Percentiles rank a stretch among this genome's conserved stretches.
Evolutionary conservation across 2,329 filamentous ascomycete genomes (phyloP).

Genomic region (Rhynchosporium agropyri): DNA sequence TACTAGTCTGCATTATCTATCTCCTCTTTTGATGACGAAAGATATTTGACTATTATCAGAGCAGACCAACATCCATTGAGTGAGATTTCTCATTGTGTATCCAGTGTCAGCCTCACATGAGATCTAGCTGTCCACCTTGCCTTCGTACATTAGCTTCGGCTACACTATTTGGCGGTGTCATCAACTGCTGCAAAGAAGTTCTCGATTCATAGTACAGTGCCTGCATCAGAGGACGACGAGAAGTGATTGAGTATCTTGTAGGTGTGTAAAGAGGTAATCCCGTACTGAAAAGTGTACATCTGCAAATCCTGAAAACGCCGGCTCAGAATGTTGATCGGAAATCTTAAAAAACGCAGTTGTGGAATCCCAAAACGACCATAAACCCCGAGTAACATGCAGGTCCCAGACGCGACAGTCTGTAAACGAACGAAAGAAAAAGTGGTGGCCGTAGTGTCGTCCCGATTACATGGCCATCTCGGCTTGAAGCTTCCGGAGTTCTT

Average conservation of each 20-base stretch:
- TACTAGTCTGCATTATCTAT: too few relatives aligned
- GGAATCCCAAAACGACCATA: conserved; percentile 31
- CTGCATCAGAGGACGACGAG: background rate
- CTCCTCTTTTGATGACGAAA: too few relatives aligned
- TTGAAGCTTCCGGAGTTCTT: conserved; percentile 87
- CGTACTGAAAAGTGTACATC: conserved; percentile 33
- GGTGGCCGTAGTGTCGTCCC: conserved; percentile 22
- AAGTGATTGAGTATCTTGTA: conserved; percentile 17
- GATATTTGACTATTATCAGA: too few relatives aligned
- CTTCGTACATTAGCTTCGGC: conserved; percentile 9
- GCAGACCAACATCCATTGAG: background rate
- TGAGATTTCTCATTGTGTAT: background rate
- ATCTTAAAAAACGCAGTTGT: conserved; percentile 28
- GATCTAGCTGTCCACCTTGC: conserved; percentile 5
- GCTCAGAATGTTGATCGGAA: conserved; percentile 34
- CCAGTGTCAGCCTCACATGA: conserved; percentile 2
- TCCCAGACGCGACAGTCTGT: conserved; percentile 31
- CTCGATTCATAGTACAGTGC: conserved; percentile 1
- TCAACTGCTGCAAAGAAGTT: conserved; percentile 15
- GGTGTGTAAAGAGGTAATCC: conserved; percentile 26
- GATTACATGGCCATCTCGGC: conserved; percentile 94
- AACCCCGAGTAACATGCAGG: conserved; percentile 37
- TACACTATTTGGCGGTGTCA: conserved; percentile 4
- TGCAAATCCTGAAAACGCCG: conserved; percentile 38
- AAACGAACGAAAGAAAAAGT: conserved; percentile 29